Evolutionary conservation across 345 rosid species (phyloP), one percentile per base, ranked within the genome.

Genomic region (Cardamine resedifolia): DNA sequence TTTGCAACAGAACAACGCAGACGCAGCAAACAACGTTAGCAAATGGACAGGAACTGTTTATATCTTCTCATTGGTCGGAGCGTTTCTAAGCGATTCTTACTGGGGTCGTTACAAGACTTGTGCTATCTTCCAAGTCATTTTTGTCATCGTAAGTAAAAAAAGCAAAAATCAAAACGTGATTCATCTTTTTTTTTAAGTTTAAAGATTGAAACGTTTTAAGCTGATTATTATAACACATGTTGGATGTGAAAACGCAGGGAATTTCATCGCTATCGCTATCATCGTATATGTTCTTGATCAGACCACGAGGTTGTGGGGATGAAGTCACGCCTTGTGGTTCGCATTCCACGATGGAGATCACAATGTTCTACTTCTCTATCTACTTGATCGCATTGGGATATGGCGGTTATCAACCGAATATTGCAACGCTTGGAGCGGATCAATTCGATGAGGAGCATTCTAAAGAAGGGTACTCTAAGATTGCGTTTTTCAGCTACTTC

Each of bases 1-100:
- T 24, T 72, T 96, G 52, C 94, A 83, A 2, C 98, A 96, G 74
- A 81, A 84, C 80, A 96, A 96, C 82, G 99, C 96, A 52, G 97
- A 90, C 6, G 99, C 99, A 58, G 99, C 98, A 2, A 96, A 92
- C 66, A 92, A 83, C 48, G 99, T 96, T 10, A 96, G 99, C 94
- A 95, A 95, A 83, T 95, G 99, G 99, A 95, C 98, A 19, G 99
- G 99, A 47, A 95, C 99, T 18, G 99, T 96, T 74, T 96, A 96
- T 52, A 96, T 96, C 60, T 96, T 96, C 88, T 96, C 99, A 16
- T 84, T 96, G 16, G 94, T 96, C 1, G 99, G 99, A 4, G 99
- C 99, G 55, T 92, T 96, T 75, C 86, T 96, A 6, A 92, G 98
- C 49, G 99, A 96, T 72, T 92, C 99, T 55, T 96, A 96, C 79